Base-by-base conservation (phyloP, 257 asterid genomes). In the Catharanthus roseus region DNA sequence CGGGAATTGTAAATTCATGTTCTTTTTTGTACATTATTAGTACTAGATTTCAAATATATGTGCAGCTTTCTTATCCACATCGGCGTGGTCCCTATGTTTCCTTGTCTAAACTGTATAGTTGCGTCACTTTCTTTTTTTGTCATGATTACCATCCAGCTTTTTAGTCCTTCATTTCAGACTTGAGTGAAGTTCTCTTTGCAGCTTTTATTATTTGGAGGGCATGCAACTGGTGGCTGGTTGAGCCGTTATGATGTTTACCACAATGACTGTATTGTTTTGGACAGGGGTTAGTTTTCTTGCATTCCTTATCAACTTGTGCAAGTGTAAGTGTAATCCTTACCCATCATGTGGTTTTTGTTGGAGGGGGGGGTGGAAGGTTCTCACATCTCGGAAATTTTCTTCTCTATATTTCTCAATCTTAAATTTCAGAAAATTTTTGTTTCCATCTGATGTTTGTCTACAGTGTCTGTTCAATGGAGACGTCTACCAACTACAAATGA, bases 151-250 rank as follows among this genome's bases (percentile, higher is more conserved):
- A 24, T 67, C 57, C 31, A 44, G 18, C 61, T 49, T 31, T 74
- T 77, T 61, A 53, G 42, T 63, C 33, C 67, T 31, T 54, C n/a
- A 50, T 72, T 69, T 54, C 70, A 69, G 19, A 63, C 69, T 26
- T 72, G 66, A 71, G 42, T 34, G 64, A 38, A 71, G 64, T 61
- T 60, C 45, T 77, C 61, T 73, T 76, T 85, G 80, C 96, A 95
- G 99, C 95, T 91, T 75, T 63, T 95, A 83, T 79, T 95, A 83
- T 95, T 95, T 85, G 97, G 99, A 77, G 99, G 99, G 80, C 99
- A 95, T 79, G 97, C 92, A 77, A 91, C 97, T 71, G 99, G 99
- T 74, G 99, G 97, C 80, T 95, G 99, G 97, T 78, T 95, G 88
- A 95, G 97, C 85, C 96, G 97, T 42, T 95, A 95, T 76, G 99